Evolutionary conservation across 2,329 filamentous ascomycete genomes (phyloP).

Genomic region (Uncinocarpus reesii): DNA sequence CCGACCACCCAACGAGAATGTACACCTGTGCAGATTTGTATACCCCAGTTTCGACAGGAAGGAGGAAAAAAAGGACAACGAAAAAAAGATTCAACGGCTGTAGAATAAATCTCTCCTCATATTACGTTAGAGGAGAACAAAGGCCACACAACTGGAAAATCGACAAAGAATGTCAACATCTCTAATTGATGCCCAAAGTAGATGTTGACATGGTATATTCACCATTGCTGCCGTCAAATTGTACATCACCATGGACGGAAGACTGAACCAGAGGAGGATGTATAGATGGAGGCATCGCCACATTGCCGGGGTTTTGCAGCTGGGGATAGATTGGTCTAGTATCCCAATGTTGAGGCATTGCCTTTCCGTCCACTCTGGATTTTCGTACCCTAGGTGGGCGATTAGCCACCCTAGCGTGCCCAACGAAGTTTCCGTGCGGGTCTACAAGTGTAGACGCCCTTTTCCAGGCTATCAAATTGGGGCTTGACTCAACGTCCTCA

Average conservation of each 20-base stretch:
- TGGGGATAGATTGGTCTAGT: neutral
- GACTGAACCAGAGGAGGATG: neutral
- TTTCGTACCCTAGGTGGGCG: constrained; percentile 6
- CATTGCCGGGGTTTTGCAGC: neutral
- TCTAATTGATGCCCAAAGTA: neutral
- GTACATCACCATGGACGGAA: neutral
- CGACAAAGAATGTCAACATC: neutral
- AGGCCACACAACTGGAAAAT: no score
- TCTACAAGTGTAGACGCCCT: neutral
- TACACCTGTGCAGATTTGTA: neutral
- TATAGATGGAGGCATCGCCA: neutral
- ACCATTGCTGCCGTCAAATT: neutral
- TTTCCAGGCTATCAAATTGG: neutral
- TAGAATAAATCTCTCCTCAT: neutral
- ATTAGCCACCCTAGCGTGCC: neutral
- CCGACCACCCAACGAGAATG: neutral
- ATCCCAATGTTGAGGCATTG: neutral
- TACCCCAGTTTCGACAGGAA: neutral
- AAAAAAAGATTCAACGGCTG: neutral
- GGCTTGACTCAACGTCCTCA: neutral
- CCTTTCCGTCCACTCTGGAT: neutral
- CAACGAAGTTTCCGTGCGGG: neutral
- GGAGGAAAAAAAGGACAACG: neutral
- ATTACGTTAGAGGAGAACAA: neutral
- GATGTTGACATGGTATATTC: constrained; percentile 3